A percentile compares a stretch with the other conserved stretches of the same genome.
phyloP scores from a whole-genome alignment of 345 rosid genomes.

The Passiflora organensis region DNA sequence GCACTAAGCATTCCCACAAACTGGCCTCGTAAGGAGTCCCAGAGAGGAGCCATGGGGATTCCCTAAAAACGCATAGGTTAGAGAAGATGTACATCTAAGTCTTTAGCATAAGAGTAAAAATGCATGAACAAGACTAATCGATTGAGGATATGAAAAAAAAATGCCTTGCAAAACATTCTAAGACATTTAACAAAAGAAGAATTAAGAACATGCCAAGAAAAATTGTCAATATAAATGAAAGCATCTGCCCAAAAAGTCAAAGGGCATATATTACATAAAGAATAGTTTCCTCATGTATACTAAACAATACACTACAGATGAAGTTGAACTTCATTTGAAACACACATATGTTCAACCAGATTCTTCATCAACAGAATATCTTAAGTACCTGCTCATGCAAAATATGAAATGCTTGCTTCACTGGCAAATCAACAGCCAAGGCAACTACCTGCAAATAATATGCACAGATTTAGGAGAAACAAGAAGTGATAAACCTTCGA shows the following conservation, averaged over 20 bases:
- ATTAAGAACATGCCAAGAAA: too few relatives aligned
- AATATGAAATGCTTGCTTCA: constrained; percentile 97
- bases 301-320: too few relatives aligned
- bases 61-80: constrained; percentile 42
- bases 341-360: neutral
- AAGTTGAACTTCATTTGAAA: neutral
- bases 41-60: constrained; percentile 76
- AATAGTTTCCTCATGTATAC: too few relatives aligned
- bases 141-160: too few relatives aligned
- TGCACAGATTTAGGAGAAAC: constrained; percentile 20
- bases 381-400: constrained; percentile 78
- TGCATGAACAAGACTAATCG: too few relatives aligned
- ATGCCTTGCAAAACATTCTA: too few relatives aligned
- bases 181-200: too few relatives aligned
- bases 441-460: constrained; percentile 60
- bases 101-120: neutral
- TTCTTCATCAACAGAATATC: neutral
- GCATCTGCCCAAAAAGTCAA: too few relatives aligned
- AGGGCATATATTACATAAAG: too few relatives aligned
- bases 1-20: constrained; percentile 84
- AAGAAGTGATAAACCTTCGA: neutral
- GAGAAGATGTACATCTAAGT: neutral
- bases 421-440: constrained; percentile 87
- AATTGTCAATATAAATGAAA: too few relatives aligned
- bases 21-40: constrained; percentile 62